These are phyloP conservation scores for Mangifera indica DNA, from an alignment of 345 rosid species.

Conservation along the genomic window DNA sequence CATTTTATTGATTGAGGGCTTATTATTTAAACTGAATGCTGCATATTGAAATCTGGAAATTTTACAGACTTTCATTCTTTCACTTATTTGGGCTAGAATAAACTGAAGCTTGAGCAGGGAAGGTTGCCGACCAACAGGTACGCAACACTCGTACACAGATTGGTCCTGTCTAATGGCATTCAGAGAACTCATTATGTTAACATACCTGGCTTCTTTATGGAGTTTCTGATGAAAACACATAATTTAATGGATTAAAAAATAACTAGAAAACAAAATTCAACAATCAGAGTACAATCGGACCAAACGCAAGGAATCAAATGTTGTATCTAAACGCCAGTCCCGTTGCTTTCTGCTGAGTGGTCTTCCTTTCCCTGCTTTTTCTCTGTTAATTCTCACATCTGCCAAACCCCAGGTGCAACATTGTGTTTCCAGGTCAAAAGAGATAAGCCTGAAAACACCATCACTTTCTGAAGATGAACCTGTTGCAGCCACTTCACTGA, in stretches of 20 bases:
- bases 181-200: background rate
- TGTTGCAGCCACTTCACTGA: conserved; percentile 18
- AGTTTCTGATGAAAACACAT: conserved; percentile 1
- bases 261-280: conserved; percentile 18
- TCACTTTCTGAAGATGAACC: conserved; percentile 45
- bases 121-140: no score
- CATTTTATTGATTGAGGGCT: no score
- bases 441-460: conserved; percentile 69
- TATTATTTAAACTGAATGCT: no score
- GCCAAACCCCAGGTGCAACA: conserved; percentile 83
- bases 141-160: background rate
- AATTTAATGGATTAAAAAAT: background rate
- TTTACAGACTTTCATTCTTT: no score
- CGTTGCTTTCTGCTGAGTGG: conserved; percentile 83
- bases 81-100: no score
- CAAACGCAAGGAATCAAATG: conserved; percentile 56
- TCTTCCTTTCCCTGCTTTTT: conserved; percentile 90
- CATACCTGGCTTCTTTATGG: background rate
- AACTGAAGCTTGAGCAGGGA: no score
- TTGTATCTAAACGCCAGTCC: conserved; percentile 69
- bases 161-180: background rate
- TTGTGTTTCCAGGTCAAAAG: conserved; percentile 54
- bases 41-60: no score
- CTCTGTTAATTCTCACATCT: conserved; percentile 73
- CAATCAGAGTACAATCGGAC: conserved; percentile 60